These are phyloP conservation scores for Gnetum montanum DNA, from an alignment of 75 land plant genomes.

Conservation along the genomic window DNA sequence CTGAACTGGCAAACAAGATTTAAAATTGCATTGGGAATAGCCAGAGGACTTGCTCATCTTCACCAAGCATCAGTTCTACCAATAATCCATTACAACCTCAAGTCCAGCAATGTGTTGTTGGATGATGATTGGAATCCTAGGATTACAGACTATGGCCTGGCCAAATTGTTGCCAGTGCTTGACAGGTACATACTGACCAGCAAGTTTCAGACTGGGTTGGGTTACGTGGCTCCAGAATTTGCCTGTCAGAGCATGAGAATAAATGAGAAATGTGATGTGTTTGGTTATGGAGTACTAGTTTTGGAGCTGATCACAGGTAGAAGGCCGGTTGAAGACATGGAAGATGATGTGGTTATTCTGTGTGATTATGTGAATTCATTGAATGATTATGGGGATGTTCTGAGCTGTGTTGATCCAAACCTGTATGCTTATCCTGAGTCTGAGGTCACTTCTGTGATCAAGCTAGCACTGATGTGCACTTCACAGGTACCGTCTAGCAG, in stretches of 20 bases:
- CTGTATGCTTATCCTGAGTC: slow-evolving; percentile 50
- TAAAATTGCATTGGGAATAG: slow-evolving; percentile 66
- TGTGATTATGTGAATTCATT: slow-evolving; percentile 58
- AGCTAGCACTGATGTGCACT: slow-evolving; percentile 85
- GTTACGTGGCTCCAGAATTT: slow-evolving; percentile 90
- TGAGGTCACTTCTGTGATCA: slow-evolving; percentile 75
- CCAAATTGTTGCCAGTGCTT: slow-evolving; percentile 73
- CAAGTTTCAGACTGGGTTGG: slow-evolving; percentile 65
- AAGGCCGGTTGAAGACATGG: slow-evolving; percentile 84
- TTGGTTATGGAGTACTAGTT: slow-evolving; percentile 76
- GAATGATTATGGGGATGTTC: slow-evolving; percentile 61
- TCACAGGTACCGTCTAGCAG: slow-evolving; percentile 96
- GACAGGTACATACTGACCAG: slow-evolving; percentile 65
- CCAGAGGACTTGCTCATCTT: slow-evolving; percentile 80
- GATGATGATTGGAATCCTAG: slow-evolving; percentile 49
- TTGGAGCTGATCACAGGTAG: slow-evolving; percentile 88
- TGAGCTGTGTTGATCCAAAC: slow-evolving; percentile 57
- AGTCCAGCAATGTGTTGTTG: slow-evolving; percentile 84
- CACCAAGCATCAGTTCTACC: slow-evolving; percentile 77
- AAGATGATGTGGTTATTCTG: slow-evolving; percentile 77
- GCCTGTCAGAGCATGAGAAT: slow-evolving; percentile 76
- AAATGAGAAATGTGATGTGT: slow-evolving; percentile 92
- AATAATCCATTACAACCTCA: slow-evolving; percentile 72
- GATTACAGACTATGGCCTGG: slow-evolving; percentile 82
- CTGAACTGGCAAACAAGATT: slow-evolving; percentile 72